Percentiles rank a stretch among this genome's conserved stretches.
These are phyloP conservation scores for Cucurbita maxima DNA, from an alignment of 306 rosid species.

Conservation along the genomic window DNA sequence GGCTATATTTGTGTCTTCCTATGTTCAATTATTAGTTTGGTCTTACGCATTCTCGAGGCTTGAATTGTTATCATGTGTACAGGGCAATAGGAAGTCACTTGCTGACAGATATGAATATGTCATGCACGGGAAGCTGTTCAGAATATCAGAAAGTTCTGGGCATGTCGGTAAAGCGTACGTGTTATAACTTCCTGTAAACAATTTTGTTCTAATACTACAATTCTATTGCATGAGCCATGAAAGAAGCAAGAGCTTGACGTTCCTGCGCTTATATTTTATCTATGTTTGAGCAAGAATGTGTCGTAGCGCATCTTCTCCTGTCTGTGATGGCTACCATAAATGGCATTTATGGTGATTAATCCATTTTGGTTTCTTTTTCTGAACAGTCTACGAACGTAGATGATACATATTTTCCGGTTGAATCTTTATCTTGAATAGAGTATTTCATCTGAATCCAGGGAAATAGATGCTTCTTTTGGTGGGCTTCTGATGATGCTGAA, in stretches of 20 bases:
- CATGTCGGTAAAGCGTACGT: slow-evolving; percentile 64
- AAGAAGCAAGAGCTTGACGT: not conserved
- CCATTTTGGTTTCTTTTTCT: not conserved
- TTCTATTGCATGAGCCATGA: not conserved
- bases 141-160: slow-evolving; percentile 61
- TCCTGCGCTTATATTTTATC: not conserved
- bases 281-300: not conserved
- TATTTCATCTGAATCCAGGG: slow-evolving; percentile 26
- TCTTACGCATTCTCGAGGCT: not conserved
- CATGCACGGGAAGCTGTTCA: slow-evolving; percentile 81
- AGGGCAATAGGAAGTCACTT: slow-evolving; percentile 59
- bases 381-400: not conserved
- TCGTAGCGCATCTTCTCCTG: not conserved
- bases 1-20: not conserved
- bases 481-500: slow-evolving; percentile 89
- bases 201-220: not conserved
- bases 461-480: slow-evolving; percentile 68
- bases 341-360: not conserved
- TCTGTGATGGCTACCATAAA: not conserved
- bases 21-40: not conserved
- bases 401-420: not conserved
- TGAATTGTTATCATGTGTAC: not conserved
- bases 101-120: slow-evolving; percentile 85
- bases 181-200: not conserved
- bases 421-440: not conserved